These are phyloP conservation scores for Nyssa sinensis DNA, from an alignment of 148 eudicot species.

Conservation along the genomic window DNA sequence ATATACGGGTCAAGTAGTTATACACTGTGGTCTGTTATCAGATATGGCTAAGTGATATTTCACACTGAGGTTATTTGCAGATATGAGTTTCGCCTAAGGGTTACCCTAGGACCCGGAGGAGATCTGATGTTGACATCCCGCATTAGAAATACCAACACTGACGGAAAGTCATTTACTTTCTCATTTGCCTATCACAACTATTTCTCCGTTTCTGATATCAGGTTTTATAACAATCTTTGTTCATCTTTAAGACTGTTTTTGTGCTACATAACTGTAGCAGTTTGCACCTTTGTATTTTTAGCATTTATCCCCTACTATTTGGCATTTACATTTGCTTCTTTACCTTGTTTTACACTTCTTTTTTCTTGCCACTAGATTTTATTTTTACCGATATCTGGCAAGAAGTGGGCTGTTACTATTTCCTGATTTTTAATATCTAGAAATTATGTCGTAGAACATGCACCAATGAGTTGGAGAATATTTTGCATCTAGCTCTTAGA, in stretches of 20 bases:
- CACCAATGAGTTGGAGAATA: no score
- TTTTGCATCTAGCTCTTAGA: no score
- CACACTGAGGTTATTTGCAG: slow-evolving; percentile 27
- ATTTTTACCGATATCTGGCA: no score
- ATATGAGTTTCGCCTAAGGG: slow-evolving; percentile 73
- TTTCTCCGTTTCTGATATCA: slow-evolving; percentile 82
- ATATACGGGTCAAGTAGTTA: background rate
- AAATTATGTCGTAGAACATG: no score
- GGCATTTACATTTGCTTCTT: background rate
- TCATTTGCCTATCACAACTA: slow-evolving; percentile 85
- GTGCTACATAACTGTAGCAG: background rate
- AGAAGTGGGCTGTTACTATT: no score
- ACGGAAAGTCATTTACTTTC: slow-evolving; percentile 73
- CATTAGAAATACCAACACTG: slow-evolving; percentile 64
- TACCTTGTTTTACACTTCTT: no score
- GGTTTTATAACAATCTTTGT: slow-evolving; percentile 27
- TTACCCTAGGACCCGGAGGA: slow-evolving; percentile 75
- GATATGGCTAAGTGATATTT: slow-evolving; percentile 5
- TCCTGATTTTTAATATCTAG: no score
- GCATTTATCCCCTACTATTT: background rate
- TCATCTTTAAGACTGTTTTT: background rate
- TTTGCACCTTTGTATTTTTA: background rate
- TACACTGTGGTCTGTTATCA: background rate
- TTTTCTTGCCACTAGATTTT: no score
- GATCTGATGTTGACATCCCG: slow-evolving; percentile 84